Percentiles rank a stretch among this genome's conserved stretches.
These are phyloP conservation scores for Amylocystis lapponica DNA, from an alignment of 768 basidiomycete genomes.

Conservation along the genomic window DNA sequence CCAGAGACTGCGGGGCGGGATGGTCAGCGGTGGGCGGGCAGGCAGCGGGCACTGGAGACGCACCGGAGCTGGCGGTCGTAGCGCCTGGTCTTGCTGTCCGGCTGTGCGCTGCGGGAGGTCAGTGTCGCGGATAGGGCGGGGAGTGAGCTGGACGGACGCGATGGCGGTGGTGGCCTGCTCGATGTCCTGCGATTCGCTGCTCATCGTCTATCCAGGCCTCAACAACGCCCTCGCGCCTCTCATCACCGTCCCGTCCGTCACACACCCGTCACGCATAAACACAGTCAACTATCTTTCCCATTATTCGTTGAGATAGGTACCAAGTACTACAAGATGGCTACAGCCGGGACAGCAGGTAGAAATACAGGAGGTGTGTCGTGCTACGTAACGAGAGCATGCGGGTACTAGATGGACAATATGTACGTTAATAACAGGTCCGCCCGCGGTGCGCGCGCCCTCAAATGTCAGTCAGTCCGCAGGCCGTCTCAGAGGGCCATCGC, in stretches of 20 bases:
- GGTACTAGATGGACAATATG: not conserved
- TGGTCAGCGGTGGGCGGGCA: not conserved
- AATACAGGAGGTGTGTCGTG: not conserved
- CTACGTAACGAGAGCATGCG: not conserved
- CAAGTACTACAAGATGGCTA: not conserved
- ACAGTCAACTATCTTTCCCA: no score
- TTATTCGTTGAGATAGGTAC: no score
- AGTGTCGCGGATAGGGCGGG: not conserved
- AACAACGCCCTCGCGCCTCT: no score
- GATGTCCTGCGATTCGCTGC: conserved; percentile 39
- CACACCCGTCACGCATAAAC: no score
- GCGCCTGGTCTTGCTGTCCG: conserved; percentile 82
- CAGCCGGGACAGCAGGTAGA: not conserved
- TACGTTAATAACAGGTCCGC: not conserved
- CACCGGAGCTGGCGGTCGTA: conserved; percentile 96
- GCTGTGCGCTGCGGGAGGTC: conserved; percentile 42
- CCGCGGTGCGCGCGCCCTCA: no score
- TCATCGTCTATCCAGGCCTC: no score
- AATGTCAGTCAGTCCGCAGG: no score
- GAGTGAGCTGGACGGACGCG: conserved; percentile 26
- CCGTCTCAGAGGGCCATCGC: conserved; percentile 27
- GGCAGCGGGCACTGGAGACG: conserved; percentile 16
- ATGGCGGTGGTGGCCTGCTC: conserved; percentile 38
- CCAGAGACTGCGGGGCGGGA: conserved; percentile 50
- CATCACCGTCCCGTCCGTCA: no score